phyloP scores from a whole-genome alignment of 2,329 filamentous ascomycete genomes.

The Talaromyces sp. region DNA sequence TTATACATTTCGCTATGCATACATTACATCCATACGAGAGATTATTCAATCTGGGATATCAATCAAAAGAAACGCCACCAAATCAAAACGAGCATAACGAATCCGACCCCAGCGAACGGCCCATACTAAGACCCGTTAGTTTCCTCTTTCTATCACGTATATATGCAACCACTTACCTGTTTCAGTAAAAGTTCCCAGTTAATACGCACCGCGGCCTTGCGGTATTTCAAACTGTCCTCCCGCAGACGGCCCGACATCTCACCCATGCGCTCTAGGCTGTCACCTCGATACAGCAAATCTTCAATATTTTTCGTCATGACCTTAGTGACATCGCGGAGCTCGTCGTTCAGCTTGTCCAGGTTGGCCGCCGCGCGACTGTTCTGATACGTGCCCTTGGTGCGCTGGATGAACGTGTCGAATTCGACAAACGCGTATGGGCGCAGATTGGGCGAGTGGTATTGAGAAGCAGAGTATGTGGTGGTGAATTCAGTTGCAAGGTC shows the following conservation, averaged over 20 bases:
- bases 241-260: slow-evolving; percentile 81
- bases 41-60: slow-evolving; percentile 10
- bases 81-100: slow-evolving; percentile 80
- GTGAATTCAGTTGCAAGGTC: slow-evolving; percentile 89
- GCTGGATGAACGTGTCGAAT: slow-evolving; percentile 94
- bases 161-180: slow-evolving; percentile 51
- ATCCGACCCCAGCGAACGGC: slow-evolving; percentile 73
- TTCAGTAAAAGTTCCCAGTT: slow-evolving; percentile 97
- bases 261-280: slow-evolving; percentile 93
- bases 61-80: slow-evolving; percentile 88
- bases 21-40: slow-evolving; percentile 28
- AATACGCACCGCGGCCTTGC: slow-evolving; percentile 84
- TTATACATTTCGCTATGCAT: slow-evolving; percentile 11
- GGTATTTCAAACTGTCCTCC: slow-evolving; percentile 93
- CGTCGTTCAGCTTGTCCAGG: slow-evolving; percentile 91
- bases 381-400: slow-evolving; percentile 89
- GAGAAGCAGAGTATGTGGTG: slow-evolving; percentile 68
- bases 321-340: slow-evolving; percentile 94
- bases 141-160: background rate
- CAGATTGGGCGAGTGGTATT: slow-evolving; percentile 68
- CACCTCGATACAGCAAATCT: slow-evolving; percentile 89
- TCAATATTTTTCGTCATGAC: slow-evolving; percentile 99
- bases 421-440: slow-evolving; percentile 96
- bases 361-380: slow-evolving; percentile 88
- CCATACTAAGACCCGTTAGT: slow-evolving; percentile 60